Percentiles rank a stretch among this genome's conserved stretches.
These are phyloP conservation scores for Maudiozyma turicensis DNA, from an alignment of 805 yeast species.

Conservation along the genomic window DNA sequence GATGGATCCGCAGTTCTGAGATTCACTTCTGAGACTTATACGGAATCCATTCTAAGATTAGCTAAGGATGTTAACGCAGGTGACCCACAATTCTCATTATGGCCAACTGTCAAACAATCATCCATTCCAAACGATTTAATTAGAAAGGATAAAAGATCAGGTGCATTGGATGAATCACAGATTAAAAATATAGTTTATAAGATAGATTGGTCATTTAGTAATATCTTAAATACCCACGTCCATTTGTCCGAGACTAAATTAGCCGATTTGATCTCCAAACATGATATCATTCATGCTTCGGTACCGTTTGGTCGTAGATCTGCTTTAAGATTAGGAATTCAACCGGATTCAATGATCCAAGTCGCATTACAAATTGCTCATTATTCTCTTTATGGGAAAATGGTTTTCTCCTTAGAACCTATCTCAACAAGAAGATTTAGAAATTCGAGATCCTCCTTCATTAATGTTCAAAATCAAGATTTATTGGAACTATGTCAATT, in stretches of 20 bases:
- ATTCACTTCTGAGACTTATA: conserved; percentile 80
- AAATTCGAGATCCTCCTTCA: conserved; percentile 60
- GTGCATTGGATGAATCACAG: not conserved
- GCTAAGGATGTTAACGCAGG: conserved; percentile 70
- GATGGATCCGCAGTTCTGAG: conserved; percentile 89
- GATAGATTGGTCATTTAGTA: conserved; percentile 31
- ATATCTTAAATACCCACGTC: conserved; percentile 35
- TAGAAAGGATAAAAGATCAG: conserved; percentile 1
- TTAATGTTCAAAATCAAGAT: conserved; percentile 52
- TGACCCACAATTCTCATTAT: conserved; percentile 30
- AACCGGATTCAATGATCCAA: conserved; percentile 86
- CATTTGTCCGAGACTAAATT: conserved; percentile 84
- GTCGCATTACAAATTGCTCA: conserved; percentile 86
- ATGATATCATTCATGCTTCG: conserved; percentile 69
- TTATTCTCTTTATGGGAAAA: conserved; percentile 82
- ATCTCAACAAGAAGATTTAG: conserved; percentile 66
- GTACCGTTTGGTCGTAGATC: conserved; percentile 70
- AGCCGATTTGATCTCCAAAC: conserved; percentile 69
- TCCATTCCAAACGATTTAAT: conserved; percentile 6
- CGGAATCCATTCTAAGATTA: conserved; percentile 78
- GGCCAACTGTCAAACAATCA: conserved; percentile 22
- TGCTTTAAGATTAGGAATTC: conserved; percentile 68
- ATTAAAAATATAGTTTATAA: conserved; percentile 15
- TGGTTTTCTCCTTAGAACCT: conserved; percentile 84
- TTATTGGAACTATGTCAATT: conserved; percentile 45